These are phyloP conservation scores for Aureobasidium sp. DNA, from an alignment of 2,329 filamentous ascomycete genomes.

Conservation along the genomic window DNA sequence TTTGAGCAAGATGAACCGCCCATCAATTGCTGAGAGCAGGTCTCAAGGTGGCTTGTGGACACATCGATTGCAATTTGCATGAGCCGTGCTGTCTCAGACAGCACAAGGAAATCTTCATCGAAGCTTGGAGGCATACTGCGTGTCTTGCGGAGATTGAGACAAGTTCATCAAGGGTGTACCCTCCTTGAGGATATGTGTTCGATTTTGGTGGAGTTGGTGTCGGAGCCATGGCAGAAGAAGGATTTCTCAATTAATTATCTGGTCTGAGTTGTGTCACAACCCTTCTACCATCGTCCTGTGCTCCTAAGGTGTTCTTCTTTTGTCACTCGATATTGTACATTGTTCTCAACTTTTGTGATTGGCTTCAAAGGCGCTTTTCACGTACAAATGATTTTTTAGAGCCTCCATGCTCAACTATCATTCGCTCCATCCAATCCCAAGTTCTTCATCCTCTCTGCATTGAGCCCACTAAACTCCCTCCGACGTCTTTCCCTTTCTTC, in stretches of 20 bases:
- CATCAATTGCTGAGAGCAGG: background rate
- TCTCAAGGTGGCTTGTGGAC: background rate
- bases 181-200: too few relatives aligned
- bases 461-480: conserved; percentile 27
- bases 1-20: background rate
- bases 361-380: background rate
- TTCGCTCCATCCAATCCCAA: conserved; percentile 22
- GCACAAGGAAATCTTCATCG: background rate
- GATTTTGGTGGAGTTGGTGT: background rate
- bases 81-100: background rate
- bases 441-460: conserved; percentile 30
- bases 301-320: background rate
- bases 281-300: background rate
- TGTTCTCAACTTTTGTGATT: background rate
- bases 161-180: background rate
- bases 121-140: background rate
- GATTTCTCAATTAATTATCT: background rate
- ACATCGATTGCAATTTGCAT: background rate
- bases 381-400: background rate
- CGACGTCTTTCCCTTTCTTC: conserved; percentile 24
- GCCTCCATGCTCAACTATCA: background rate
- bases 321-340: background rate
- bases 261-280: background rate
- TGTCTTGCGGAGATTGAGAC: background rate
- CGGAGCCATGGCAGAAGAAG: background rate